Evolutionary conservation across 768 basidiomycete species (phyloP).

Genomic region (Ephemerocybe angulata): DNA sequence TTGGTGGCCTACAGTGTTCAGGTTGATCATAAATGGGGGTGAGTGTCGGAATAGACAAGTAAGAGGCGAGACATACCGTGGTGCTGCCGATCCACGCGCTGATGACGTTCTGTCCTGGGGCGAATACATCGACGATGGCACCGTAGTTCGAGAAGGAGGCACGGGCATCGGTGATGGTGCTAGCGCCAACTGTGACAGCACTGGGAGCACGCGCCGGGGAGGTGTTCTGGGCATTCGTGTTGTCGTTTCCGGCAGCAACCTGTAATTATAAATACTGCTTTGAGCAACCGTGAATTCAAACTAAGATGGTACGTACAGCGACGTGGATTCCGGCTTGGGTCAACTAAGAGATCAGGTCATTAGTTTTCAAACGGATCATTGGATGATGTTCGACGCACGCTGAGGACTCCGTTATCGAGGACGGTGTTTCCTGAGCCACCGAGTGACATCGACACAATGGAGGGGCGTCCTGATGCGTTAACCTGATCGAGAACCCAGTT

Average conservation of each 20-base stretch:
- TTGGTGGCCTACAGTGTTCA: slow-evolving; percentile 17
- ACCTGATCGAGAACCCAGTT: slow-evolving; percentile 23
- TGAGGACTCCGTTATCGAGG: slow-evolving; percentile 27
- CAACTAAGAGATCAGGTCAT: slow-evolving; percentile 13
- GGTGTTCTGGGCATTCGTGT: slow-evolving; percentile 25
- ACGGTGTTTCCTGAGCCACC: slow-evolving; percentile 23
- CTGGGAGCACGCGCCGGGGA: slow-evolving; percentile 34
- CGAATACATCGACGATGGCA: slow-evolving; percentile 39
- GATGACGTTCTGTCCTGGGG: slow-evolving; percentile 33
- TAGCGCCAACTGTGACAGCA: slow-evolving; percentile 39
- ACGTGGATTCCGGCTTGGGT: slow-evolving; percentile 27
- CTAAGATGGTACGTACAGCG: slow-evolving; percentile 8
- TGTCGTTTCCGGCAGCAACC: slow-evolving; percentile 36
- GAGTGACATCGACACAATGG: slow-evolving; percentile 30
- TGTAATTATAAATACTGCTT: neutral
- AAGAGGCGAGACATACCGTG: slow-evolving; percentile 11
- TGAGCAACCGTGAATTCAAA: neutral
- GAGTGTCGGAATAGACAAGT: neutral
- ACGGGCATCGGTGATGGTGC: slow-evolving; percentile 30
- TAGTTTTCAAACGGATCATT: too few relatives aligned
- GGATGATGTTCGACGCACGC: slow-evolving; percentile 9
- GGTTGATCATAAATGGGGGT: neutral
- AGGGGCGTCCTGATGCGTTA: slow-evolving; percentile 19
- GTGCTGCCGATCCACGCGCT: slow-evolving; percentile 27
- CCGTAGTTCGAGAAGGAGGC: slow-evolving; percentile 41